Percentiles rank a stretch among this genome's conserved stretches.
These are phyloP conservation scores for Debaryomyces tyrocola DNA, from an alignment of 805 yeast species.

Conservation along the genomic window DNA sequence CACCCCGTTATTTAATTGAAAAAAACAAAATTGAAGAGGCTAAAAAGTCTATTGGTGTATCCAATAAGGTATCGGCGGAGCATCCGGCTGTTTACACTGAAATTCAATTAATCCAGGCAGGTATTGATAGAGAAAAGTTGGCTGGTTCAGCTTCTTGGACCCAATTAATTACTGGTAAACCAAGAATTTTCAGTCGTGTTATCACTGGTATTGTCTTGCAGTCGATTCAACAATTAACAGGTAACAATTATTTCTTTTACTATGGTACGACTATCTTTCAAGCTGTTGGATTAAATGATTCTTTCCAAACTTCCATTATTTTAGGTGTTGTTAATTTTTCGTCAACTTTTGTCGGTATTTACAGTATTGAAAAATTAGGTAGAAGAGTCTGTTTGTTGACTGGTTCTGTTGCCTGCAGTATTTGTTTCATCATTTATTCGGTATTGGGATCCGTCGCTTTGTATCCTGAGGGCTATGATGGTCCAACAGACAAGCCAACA, in stretches of 20 bases:
- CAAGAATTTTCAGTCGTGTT: conserved; percentile 58
- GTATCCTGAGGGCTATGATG: conserved; percentile 39
- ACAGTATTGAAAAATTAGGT: conserved; percentile 51
- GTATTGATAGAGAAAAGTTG: conserved; percentile 56
- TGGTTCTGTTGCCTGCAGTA: conserved; percentile 48
- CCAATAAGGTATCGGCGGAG: conserved; percentile 55
- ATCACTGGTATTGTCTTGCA: conserved; percentile 59
- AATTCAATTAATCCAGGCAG: conserved; percentile 54
- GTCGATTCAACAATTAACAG: conserved; percentile 57
- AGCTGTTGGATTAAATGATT: conserved; percentile 50
- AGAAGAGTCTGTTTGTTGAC: conserved; percentile 45
- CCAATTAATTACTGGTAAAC: conserved; percentile 62
- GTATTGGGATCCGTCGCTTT: conserved; percentile 57
- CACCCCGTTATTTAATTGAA: conserved; percentile 63
- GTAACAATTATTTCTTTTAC: conserved; percentile 62
- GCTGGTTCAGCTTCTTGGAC: conserved; percentile 70
- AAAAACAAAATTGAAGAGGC: conserved; percentile 53
- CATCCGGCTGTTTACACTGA: conserved; percentile 55
- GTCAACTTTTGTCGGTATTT: conserved; percentile 54
- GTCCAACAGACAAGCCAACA: conserved; percentile 45
- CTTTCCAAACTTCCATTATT: conserved; percentile 53
- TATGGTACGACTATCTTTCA: conserved; percentile 58
- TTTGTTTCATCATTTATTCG: conserved; percentile 60
- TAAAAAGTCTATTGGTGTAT: conserved; percentile 49
- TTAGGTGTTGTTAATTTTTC: conserved; percentile 56